Base-by-base conservation (phyloP, 768 basidiomycete genomes). In the Nidularia pulvinata region DNA sequence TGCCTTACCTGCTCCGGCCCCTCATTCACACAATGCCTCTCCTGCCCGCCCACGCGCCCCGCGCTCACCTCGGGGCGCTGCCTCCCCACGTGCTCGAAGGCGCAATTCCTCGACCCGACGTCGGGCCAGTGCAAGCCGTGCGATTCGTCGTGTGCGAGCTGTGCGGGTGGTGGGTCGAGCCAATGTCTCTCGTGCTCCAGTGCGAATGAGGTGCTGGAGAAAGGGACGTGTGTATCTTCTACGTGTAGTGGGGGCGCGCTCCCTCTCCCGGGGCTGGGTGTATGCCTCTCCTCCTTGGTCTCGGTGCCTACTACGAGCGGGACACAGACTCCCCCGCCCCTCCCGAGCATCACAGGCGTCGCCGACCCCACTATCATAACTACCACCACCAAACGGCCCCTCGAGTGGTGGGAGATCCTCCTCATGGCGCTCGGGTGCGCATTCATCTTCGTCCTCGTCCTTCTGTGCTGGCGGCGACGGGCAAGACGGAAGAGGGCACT, bases 391-490 rank as follows among this genome's bases (percentile, higher is more conserved):
- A 65, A 62, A 19, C 74, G 72, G 30, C 59, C 74, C 19, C 71
- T 92, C 7, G 71, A 73, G 54, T 93, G 91, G 91, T 93, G 91
- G 90, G 77, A 93, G 70, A 91, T 93, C 59, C 73, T 93, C 53
- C 80, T 93, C 52, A 93, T 93, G 88, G 75, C 85, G 0, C 80
- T 92, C 36, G 89, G 91, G 7, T 88, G 87, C 63, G 85, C 86
- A 13, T 89, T 93, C 69, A 85, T 93, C 68, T 85, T 91, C 64
- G 53, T 91, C 42, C 65, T 81, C 46, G 66, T 91, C 55, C 63
- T 93, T 55, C 78, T 83, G 73, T 79, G 77, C 58, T 92, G 86
- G 83, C 83, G 91, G 19, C 78, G 88, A 14, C 83, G 80, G 48
- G 85, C 84, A 37, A 83, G 83, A 64, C 86, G 85, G 64, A 78